Evolutionary conservation across 2,329 filamentous ascomycete genomes (phyloP), one percentile per base, ranked within the genome.

Genomic region (Hymenotorrendiella dingleyae): DNA sequence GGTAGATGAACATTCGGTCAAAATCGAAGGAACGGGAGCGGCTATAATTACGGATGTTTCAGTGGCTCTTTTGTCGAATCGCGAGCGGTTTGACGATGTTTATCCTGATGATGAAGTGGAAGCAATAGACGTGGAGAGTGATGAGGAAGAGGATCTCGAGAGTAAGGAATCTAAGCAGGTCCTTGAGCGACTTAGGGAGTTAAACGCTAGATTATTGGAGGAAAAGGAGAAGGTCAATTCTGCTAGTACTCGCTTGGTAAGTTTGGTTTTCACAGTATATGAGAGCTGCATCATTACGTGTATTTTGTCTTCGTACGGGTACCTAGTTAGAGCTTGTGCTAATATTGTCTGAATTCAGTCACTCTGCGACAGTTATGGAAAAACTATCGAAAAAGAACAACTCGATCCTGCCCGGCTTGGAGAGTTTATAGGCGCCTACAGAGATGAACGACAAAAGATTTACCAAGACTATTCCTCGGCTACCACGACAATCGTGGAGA

Each of bases 11-110:
- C 66, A 74, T 50, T 76, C 73, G 8, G 73, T 82, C 61, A 77
- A 77, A 51, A 69, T 82, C 24, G 75, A 80, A 52, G 76, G 76
- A 34, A 70, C 69, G 39, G 74, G 76, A n/a, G 58, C 69, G 0
- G 77, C 74, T 7, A 72, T 72, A 38, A 76, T 82, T 53, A 75
- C 72, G 9, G 78, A 85, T 54, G 80, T 84, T 48, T 70, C 73
- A 8, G 71, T 82, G 29, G 72, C 81, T 46, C 64, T 74, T 6
- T 63, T 81, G 8, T 70, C 67, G 4, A 71, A 71, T 36, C 70
- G 70, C 41, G 70, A 72, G 21, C 58, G 66, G 27, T 61, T 74
- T 10, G 60, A 60, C 30, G 61, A 62, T 27, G 61, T 66, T 16
- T 64, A 64, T 6, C 61, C 58, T 2, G 53, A 48, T 3, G 60